Percentiles rank a stretch among this genome's conserved stretches.
phyloP scores from a whole-genome alignment of 2,329 filamentous ascomycete genomes.

The Fusarium equiseti region DNA sequence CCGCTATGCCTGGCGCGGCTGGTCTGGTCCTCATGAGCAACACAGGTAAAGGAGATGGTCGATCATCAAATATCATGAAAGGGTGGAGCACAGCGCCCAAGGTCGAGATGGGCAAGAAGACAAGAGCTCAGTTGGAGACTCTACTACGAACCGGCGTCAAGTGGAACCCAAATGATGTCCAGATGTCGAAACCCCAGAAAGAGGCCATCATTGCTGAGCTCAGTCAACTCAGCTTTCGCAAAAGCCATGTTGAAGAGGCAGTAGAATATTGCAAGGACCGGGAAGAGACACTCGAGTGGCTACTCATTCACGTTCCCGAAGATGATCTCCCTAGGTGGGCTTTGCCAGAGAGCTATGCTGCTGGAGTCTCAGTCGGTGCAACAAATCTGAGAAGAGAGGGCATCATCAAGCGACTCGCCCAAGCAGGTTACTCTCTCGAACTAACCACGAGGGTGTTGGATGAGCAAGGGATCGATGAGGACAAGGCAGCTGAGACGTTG shows the following conservation, averaged over 20 bases:
- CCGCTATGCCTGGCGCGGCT: slow-evolving; percentile 70
- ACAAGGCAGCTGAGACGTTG: slow-evolving; percentile 80
- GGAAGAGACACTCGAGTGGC: slow-evolving; percentile 94
- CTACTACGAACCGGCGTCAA: slow-evolving; percentile 81
- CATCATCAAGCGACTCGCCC: slow-evolving; percentile 82
- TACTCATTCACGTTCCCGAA: slow-evolving; percentile 95
- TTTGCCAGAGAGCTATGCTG: slow-evolving; percentile 89
- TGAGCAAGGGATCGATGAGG: slow-evolving; percentile 77
- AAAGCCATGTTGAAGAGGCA: slow-evolving; percentile 90
- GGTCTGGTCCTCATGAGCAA: slow-evolving; percentile 66
- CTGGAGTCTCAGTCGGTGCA: slow-evolving; percentile 87
- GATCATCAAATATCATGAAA: slow-evolving; percentile 67
- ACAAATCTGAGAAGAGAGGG: slow-evolving; percentile 84
- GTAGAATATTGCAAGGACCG: slow-evolving; percentile 87
- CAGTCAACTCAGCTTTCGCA: slow-evolving; percentile 83
- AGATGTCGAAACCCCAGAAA: slow-evolving; percentile 70
- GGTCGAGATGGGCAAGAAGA: slow-evolving; percentile 90
- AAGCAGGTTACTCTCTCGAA: slow-evolving; percentile 87
- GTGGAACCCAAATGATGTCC: slow-evolving; percentile 86
- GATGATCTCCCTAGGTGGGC: slow-evolving; percentile 96
- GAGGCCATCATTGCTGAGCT: slow-evolving; percentile 78
- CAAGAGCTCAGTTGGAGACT: slow-evolving; percentile 81
- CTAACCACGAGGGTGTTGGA: slow-evolving; percentile 84
- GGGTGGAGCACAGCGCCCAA: slow-evolving; percentile 88
- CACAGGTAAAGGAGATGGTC: slow-evolving; percentile 50